Evolutionary conservation across 2,329 filamentous ascomycete species (phyloP).

Genomic region (Hirsutella rhossiliensis): DNA sequence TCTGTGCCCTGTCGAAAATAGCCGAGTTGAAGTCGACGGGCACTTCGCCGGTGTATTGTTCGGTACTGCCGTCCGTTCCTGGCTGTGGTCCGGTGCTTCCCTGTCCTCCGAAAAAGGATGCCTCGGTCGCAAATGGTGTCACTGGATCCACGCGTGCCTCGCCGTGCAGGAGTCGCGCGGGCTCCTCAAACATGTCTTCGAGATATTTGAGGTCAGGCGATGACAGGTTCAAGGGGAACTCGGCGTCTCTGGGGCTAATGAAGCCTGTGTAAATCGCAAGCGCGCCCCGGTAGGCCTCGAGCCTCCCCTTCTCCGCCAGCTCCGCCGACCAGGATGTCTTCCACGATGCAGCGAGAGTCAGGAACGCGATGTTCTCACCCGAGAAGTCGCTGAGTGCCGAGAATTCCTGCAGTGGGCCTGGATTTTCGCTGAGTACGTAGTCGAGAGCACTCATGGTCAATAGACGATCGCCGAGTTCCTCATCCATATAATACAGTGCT

Average conservation of each 20-base stretch:
- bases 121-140: background rate
- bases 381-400: slow-evolving; percentile 56
- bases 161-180: slow-evolving; percentile 30
- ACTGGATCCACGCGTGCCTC: slow-evolving; percentile 11
- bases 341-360: slow-evolving; percentile 44
- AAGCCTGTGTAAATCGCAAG: slow-evolving; percentile 50
- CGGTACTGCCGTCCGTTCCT: slow-evolving; percentile 1
- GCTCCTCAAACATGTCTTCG: slow-evolving; percentile 40
- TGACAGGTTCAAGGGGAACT: slow-evolving; percentile 54
- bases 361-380: slow-evolving; percentile 58
- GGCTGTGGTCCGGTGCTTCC: background rate
- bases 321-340: slow-evolving; percentile 24
- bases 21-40: slow-evolving; percentile 33
- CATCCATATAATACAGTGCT: background rate
- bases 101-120: background rate
- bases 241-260: slow-evolving; percentile 44
- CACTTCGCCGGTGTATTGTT: slow-evolving; percentile 27
- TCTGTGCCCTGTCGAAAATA: slow-evolving; percentile 47
- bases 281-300: slow-evolving; percentile 43
- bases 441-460: slow-evolving; percentile 52
- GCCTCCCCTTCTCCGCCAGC: slow-evolving; percentile 18
- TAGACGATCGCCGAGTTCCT: slow-evolving; percentile 25
- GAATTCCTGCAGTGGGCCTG: slow-evolving; percentile 48
- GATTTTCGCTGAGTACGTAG: slow-evolving; percentile 45
- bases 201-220: slow-evolving; percentile 38